Conservation (phyloP, 2,329 filamentous ascomycete species). For the Alternaria hordeiaustralica region DNA sequence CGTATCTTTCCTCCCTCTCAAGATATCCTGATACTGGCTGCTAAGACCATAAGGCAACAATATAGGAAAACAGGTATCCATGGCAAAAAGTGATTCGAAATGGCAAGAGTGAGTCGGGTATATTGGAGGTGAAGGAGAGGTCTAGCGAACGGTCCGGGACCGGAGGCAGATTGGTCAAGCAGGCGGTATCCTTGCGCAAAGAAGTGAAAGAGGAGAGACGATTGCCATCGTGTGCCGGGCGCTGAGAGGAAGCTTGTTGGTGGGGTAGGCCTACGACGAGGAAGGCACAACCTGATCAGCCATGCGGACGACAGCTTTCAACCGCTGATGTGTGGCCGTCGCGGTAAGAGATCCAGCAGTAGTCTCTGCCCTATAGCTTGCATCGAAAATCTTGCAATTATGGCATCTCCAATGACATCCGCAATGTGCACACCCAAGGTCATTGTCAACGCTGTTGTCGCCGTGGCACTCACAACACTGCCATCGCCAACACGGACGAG, state of each 20-base stretch:
- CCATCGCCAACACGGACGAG: too few species aligned
- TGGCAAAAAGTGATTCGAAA: conserved; percentile 29
- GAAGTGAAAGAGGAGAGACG: neutral
- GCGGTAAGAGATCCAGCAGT: too few species aligned
- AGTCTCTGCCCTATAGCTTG: too few species aligned
- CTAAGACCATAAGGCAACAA: conserved; percentile 19
- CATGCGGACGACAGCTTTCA: neutral
- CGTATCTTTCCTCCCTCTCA: neutral
- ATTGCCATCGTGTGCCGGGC: neutral
- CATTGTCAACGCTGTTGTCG: too few species aligned
- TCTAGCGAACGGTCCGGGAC: neutral
- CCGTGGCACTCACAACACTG: too few species aligned
- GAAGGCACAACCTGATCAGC: neutral
- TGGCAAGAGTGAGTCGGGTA: too few species aligned
- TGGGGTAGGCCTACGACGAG: neutral
- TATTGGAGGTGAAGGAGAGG: neutral
- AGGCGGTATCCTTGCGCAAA: neutral
- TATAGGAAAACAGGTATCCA: conserved; percentile 5
- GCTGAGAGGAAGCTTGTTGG: neutral
- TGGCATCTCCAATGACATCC: too few species aligned
- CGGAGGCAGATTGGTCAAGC: neutral
- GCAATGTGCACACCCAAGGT: too few species aligned
- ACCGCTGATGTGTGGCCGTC: too few species aligned
- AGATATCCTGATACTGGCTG: neutral
- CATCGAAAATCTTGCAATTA: too few species aligned